These are phyloP conservation scores for Tillandsia fasciculata DNA, from an alignment of 176 grass and related monocot genomes.

Conservation along the genomic window DNA sequence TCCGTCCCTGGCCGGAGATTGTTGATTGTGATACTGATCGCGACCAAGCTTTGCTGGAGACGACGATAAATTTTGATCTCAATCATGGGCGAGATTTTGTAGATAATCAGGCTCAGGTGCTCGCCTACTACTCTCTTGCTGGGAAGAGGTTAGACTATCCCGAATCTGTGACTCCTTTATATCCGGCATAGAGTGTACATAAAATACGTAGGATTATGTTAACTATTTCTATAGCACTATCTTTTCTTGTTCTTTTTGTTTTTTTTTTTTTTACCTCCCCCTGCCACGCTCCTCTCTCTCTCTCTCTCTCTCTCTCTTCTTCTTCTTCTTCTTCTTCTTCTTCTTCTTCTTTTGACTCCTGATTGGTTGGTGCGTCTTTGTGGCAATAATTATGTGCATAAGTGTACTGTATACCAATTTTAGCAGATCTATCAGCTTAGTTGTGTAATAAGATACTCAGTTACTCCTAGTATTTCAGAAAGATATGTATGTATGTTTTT, in stretches of 20 bases:
- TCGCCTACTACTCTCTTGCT: constrained; percentile 75
- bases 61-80: background rate
- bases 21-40: constrained; percentile 10
- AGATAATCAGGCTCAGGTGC: constrained; percentile 53
- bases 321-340: background rate
- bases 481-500: background rate
- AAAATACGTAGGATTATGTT: constrained; percentile 17
- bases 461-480: background rate
- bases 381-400: background rate
- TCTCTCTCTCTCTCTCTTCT: background rate
- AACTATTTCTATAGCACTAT: background rate
- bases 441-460: background rate
- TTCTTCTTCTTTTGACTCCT: background rate
- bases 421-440: background rate
- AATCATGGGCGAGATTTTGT: constrained; percentile 34
- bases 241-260: background rate
- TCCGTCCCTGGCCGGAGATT: constrained; percentile 30
- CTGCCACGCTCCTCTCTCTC: background rate
- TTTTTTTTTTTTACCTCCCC: background rate
- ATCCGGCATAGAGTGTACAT: constrained; percentile 55
- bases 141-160: constrained; percentile 71
- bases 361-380: background rate
- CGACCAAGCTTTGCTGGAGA: background rate
- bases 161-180: constrained; percentile 50
- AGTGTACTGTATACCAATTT: background rate